These are phyloP conservation scores for Diaporthe sp. DNA, from an alignment of 2,329 filamentous ascomycete species.

Conservation along the genomic window DNA sequence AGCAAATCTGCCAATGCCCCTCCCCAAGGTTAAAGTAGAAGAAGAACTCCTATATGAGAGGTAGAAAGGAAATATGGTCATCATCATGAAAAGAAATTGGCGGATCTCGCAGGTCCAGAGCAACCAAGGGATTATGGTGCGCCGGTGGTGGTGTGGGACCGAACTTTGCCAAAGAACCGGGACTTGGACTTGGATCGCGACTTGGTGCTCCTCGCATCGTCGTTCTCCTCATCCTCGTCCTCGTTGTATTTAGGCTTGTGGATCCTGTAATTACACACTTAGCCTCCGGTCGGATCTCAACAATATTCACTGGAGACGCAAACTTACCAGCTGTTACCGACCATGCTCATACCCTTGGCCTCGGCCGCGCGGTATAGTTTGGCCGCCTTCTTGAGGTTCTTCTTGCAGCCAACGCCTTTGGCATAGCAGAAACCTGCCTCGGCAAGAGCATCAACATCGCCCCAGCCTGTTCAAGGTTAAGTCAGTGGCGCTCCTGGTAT, in stretches of 20 bases:
- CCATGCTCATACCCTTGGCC: conserved; percentile 95
- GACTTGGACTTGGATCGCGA: conserved; percentile 81
- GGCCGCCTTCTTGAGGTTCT: conserved; percentile 94
- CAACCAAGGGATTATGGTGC: conserved; percentile 32
- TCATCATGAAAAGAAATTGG: conserved; percentile 37
- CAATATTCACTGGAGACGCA: background rate
- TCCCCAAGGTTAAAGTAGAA: conserved; percentile 22
- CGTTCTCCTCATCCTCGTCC: conserved; percentile 63
- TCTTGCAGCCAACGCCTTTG: conserved; percentile 93
- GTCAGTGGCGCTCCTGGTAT: conserved; percentile 44
- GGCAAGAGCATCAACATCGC: conserved; percentile 91
- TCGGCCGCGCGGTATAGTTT: conserved; percentile 92
- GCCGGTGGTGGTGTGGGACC: conserved; percentile 42
- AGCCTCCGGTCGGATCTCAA: conserved; percentile 28
- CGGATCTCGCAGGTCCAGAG: background rate
- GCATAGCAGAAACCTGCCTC: conserved; percentile 98
- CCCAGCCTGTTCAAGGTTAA: conserved; percentile 74
- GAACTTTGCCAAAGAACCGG: conserved; percentile 68
- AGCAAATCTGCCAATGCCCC: conserved; percentile 36
- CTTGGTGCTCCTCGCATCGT: conserved; percentile 68
- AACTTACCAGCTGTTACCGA: conserved; percentile 96
- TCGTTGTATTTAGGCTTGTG: conserved; percentile 95
- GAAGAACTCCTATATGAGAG: conserved; percentile 37
- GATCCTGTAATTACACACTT: conserved; percentile 73
- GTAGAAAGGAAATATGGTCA: conserved; percentile 35